Conservation (phyloP, 352 stramenopile genomes). For the Pseudoperonospora humuli region DNA sequence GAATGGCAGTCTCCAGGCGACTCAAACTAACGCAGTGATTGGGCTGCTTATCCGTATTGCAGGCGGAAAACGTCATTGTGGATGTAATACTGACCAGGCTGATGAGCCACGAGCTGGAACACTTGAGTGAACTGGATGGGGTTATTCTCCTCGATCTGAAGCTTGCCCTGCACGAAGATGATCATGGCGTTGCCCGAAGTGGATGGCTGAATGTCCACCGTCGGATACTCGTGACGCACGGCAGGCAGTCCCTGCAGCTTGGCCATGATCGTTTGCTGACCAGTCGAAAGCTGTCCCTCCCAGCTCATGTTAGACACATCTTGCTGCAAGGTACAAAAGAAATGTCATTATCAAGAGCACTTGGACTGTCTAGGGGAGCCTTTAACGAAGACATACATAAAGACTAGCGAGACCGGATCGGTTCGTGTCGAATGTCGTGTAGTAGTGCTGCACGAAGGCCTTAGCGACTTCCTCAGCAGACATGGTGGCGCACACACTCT, state of each 20-base stretch:
- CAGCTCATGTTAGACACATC: constrained; percentile 70
- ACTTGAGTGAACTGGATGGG: constrained; percentile 96
- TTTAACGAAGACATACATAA: constrained; percentile 47
- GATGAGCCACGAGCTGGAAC: constrained; percentile 93
- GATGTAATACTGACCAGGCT: constrained; percentile 93
- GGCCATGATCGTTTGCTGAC: constrained; percentile 81
- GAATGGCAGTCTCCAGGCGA: neutral
- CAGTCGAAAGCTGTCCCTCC: constrained; percentile 58
- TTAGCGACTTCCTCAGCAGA: constrained; percentile 79
- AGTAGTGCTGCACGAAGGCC: constrained; percentile 85
- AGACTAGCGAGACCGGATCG: constrained; percentile 58
- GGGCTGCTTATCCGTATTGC: constrained; percentile 88
- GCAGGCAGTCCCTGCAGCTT: constrained; percentile 77
- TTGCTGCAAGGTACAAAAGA: constrained; percentile 34
- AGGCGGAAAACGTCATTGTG: constrained; percentile 97
- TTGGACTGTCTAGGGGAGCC: neutral
- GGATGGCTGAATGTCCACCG: constrained; percentile 91
- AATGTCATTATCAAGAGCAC: neutral
- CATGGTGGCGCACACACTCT: constrained; percentile 33
- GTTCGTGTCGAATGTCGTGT: constrained; percentile 82
- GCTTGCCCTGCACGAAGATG: constrained; percentile 93
- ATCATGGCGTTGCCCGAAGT: constrained; percentile 87
- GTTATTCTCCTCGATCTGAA: constrained; percentile 91
- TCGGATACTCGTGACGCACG: constrained; percentile 79
- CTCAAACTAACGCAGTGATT: constrained; percentile 10